phyloP scores from a whole-genome alignment of 805 yeast genomes.

The Candida morakotiae region DNA sequence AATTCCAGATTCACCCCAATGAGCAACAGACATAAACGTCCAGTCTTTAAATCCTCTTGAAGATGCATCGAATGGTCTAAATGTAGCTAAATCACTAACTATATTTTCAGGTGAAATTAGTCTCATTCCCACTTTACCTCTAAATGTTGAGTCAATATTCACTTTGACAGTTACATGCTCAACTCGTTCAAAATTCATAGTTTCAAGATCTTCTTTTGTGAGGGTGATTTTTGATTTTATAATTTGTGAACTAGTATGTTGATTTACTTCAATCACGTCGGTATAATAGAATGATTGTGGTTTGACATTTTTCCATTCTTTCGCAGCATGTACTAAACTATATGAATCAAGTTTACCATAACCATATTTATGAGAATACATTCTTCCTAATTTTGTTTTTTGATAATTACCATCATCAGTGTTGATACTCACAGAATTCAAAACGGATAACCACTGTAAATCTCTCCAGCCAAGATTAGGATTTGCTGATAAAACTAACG shows the following conservation, averaged over 20 bases:
- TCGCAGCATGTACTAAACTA: constrained; percentile 65
- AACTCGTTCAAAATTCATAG: constrained; percentile 60
- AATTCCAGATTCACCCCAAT: constrained; percentile 82
- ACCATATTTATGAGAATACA: constrained; percentile 84
- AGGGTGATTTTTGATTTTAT: constrained; percentile 37
- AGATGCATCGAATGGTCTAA: constrained; percentile 56
- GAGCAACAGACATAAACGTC: constrained; percentile 97
- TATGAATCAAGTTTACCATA: constrained; percentile 90
- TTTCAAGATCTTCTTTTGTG: constrained; percentile 43
- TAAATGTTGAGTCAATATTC: constrained; percentile 53
- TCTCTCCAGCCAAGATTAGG: constrained; percentile 95
- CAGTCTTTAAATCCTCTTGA: constrained; percentile 65
- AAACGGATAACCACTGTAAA: constrained; percentile 76
- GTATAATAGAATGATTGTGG: constrained; percentile 83
- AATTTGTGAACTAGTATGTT: constrained; percentile 15
- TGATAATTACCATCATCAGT: constrained; percentile 74
- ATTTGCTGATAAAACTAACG: constrained; percentile 76
- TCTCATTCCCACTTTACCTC: constrained; percentile 69
- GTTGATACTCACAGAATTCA: constrained; percentile 66
- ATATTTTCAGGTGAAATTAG: constrained; percentile 76
- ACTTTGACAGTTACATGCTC: constrained; percentile 88
- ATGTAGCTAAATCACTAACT: constrained; percentile 66
- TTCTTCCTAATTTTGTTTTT: constrained; percentile 57
- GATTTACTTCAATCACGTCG: constrained; percentile 33
- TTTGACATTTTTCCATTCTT: constrained; percentile 76